Evolutionary conservation across 2,329 filamentous ascomycete species (phyloP).

Genomic region (Penicillium thymicola): DNA sequence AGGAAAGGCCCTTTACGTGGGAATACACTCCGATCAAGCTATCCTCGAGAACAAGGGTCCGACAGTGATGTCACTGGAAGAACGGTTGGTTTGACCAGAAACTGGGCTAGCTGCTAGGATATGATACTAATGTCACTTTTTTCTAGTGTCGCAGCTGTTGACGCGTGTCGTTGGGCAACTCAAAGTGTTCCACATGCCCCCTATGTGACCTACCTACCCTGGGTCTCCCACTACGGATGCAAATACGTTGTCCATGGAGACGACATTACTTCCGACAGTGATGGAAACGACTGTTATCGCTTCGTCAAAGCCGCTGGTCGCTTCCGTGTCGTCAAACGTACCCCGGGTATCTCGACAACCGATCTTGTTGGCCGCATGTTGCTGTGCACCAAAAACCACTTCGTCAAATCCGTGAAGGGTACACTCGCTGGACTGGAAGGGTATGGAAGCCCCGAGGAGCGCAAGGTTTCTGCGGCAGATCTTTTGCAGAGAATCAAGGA

Average conservation of each 20-base stretch:
- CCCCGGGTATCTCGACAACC: conserved; percentile 93
- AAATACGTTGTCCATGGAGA: conserved; percentile 95
- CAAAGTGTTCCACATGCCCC: conserved; percentile 78
- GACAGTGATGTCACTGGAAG: conserved; percentile 90
- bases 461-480: conserved; percentile 58
- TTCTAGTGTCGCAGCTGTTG: conserved; percentile 74
- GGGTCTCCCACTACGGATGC: conserved; percentile 95
- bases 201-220: conserved; percentile 89
- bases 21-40: conserved; percentile 91
- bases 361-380: conserved; percentile 98
- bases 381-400: conserved; percentile 89
- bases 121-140: background rate
- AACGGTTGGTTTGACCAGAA: conserved; percentile 58
- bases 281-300: conserved; percentile 93
- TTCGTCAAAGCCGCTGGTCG: conserved; percentile 91
- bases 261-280: conserved; percentile 92
- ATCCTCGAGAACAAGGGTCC: conserved; percentile 97
- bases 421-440: conserved; percentile 70
- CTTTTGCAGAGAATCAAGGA: conserved; percentile 76
- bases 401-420: conserved; percentile 75
- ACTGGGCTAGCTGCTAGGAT: background rate
- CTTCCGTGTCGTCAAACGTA: conserved; percentile 96
- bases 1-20: conserved; percentile 82
- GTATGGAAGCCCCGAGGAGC: conserved; percentile 65
- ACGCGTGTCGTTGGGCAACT: conserved; percentile 94